Evolutionary conservation across 2,329 filamentous ascomycete species (phyloP).

Genomic region (Polytolypa hystricis): DNA sequence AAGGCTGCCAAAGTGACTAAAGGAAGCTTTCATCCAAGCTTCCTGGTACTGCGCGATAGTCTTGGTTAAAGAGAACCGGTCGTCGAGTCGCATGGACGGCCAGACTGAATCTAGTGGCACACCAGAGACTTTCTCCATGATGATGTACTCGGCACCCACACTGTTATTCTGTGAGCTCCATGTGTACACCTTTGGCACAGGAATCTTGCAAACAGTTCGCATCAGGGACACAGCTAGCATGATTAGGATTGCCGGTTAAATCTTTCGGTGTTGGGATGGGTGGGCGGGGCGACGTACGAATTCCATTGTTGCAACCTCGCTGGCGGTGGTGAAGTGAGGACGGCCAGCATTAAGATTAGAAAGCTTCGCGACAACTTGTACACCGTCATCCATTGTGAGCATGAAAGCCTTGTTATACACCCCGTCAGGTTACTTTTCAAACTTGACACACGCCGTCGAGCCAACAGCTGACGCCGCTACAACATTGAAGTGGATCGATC

Average conservation of each 20-base stretch:
- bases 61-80: conserved; percentile 17
- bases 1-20: conserved; percentile 5
- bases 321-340: conserved; percentile 10
- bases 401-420: conserved; percentile 22
- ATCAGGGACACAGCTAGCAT: conserved; percentile 9
- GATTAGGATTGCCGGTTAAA: not conserved
- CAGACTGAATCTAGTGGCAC: conserved; percentile 18
- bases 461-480: conserved; percentile 20
- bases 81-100: conserved; percentile 8
- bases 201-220: conserved; percentile 19
- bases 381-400: conserved; percentile 15
- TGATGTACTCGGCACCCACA: conserved; percentile 26
- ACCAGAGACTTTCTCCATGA: conserved; percentile 24
- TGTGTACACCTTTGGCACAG: conserved; percentile 22
- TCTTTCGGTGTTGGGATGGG: not conserved
- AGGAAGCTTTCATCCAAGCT: conserved; percentile 2
- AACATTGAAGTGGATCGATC: conserved; percentile 20
- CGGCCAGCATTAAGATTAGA: conserved; percentile 7
- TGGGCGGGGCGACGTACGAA: conserved; percentile 10
- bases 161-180: conserved; percentile 23
- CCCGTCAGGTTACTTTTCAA: conserved; percentile 20
- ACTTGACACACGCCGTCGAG: conserved; percentile 19
- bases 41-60: conserved; percentile 1
- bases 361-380: conserved; percentile 11
- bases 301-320: conserved; percentile 28